These are phyloP conservation scores for Boletus hoseneyae DNA, from an alignment of 1,284 basidiomycete genomes.

Conservation along the genomic window DNA sequence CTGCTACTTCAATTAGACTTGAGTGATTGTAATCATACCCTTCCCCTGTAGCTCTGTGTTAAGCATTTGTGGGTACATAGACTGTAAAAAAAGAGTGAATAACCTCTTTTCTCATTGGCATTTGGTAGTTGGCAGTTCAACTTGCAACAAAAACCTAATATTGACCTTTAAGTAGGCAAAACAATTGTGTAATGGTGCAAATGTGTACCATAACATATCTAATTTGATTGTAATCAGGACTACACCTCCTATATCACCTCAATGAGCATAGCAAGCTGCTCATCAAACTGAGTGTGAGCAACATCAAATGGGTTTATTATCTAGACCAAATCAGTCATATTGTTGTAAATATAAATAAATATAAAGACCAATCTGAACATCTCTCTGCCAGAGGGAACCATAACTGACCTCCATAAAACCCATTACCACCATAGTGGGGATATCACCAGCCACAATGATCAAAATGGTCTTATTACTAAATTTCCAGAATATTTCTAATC, in stretches of 20 bases:
- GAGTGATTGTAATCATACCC: not conserved
- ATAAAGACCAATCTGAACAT: too few species aligned
- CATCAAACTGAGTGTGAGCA: too few species aligned
- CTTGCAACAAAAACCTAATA: not conserved
- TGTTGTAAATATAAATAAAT: too few species aligned
- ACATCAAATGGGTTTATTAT: constrained; percentile 2
- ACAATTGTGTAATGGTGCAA: not conserved
- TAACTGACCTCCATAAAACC: too few species aligned
- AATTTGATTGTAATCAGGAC: not conserved
- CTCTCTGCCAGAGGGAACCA: too few species aligned
- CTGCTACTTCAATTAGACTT: not conserved
- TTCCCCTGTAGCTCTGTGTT: not conserved
- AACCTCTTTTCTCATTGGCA: too few species aligned
- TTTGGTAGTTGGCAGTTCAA: too few species aligned
- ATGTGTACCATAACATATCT: not conserved
- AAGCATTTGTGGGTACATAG: not conserved
- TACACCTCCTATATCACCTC: constrained; percentile 2
- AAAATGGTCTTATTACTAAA: not conserved
- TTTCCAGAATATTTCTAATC: not conserved
- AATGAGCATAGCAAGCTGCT: not conserved
- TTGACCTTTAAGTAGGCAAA: not conserved
- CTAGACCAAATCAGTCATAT: not conserved
- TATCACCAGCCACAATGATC: not conserved
- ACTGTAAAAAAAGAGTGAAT: too few species aligned
- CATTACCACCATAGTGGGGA: too few species aligned